Evolutionary conservation across 306 rosid species (phyloP), one percentile per base, ranked within the genome.

Genomic region (Canavalia gladiata): DNA sequence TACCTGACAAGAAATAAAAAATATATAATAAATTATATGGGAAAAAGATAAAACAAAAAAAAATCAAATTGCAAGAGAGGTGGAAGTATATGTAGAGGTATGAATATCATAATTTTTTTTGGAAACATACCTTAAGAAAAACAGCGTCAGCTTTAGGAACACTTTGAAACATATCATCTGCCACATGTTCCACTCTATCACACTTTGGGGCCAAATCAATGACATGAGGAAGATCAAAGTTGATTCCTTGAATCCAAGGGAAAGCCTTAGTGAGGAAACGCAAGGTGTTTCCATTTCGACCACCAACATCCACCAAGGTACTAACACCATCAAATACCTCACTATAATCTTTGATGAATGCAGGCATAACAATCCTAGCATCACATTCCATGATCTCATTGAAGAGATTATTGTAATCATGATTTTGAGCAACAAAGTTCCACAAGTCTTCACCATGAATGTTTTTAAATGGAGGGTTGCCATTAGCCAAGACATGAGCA

Each of bases 191-290:
- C 8, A 89, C 75, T 12, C 81, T 63, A 0, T 72, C 45, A 12
- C 2, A 68, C 3, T 84, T 2, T 1, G 58, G 41, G 6, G 83
- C 90, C 37, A 1, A 78, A 18, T 82, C 51, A 5, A 86, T 86
- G 30, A 90, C 93, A 34, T 90, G 92, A 3, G 90, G 87, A 68
- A 86, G 88, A 74, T 92, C 95, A 28, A 89, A 90, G 73, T 90
- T 90, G 74, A 90, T 83, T 79, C 89, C 87, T n/a, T 2, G 43
- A 7, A 90, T 81, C 85, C 77, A 66, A 8, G 93, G 86, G 6
- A 62, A 89, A 1, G 84, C 89, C 68, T 82, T 37, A 2, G 75
- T 78, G 49, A 89, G 4, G 50, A 79, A 0, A 2, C 57, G 5
- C 81, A 89, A 65, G 59, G 76, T 9, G 1, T 84, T 87, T 0